Evolutionary conservation across 345 rosid species (phyloP).

Genomic region (Hypericum perforatum): DNA sequence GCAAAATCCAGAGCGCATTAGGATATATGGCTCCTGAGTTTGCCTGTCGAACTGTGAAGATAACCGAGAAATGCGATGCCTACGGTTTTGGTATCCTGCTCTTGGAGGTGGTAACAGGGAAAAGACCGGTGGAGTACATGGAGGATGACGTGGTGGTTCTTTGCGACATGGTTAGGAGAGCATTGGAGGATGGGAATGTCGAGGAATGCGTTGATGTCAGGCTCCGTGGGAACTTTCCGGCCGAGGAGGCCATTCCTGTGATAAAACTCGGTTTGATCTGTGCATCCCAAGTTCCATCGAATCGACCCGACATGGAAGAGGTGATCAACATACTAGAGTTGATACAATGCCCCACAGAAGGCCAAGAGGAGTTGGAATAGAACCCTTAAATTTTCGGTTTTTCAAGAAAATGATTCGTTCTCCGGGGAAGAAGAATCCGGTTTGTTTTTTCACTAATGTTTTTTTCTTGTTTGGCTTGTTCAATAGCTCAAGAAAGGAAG

Average conservation of each 20-base stretch:
- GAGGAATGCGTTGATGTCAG: slow-evolving; percentile 75
- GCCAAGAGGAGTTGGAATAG: slow-evolving; percentile 56
- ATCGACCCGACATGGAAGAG: slow-evolving; percentile 97
- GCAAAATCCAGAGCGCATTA: slow-evolving; percentile 92
- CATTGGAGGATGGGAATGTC: slow-evolving; percentile 75
- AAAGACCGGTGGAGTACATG: slow-evolving; percentile 98
- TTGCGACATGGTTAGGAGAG: slow-evolving; percentile 89
- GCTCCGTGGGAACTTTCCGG: slow-evolving; percentile 61
- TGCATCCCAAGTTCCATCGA: slow-evolving; percentile 95
- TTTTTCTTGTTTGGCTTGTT: no score
- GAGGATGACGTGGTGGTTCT: slow-evolving; percentile 98
- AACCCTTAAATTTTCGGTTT: slow-evolving; percentile 10
- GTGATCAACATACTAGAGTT: slow-evolving; percentile 85
- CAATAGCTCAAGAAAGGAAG: slow-evolving; percentile 2
- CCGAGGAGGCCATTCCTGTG: slow-evolving; percentile 83
- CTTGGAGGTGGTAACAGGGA: no score
- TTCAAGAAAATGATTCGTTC: slow-evolving; percentile 1
- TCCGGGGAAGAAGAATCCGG: slow-evolving; percentile 49
- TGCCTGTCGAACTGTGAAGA: slow-evolving; percentile 87
- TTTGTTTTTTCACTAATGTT: slow-evolving; percentile 12
- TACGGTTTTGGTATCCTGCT: slow-evolving; percentile 91
- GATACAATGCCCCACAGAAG: slow-evolving; percentile 71
- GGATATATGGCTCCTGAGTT: slow-evolving; percentile 99
- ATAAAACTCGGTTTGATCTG: slow-evolving; percentile 91
- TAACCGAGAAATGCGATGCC: slow-evolving; percentile 90